Percentiles rank a stretch among this genome's conserved stretches.
phyloP scores from a whole-genome alignment of 1,284 basidiomycete genomes.

The Mixia osmundae region DNA sequence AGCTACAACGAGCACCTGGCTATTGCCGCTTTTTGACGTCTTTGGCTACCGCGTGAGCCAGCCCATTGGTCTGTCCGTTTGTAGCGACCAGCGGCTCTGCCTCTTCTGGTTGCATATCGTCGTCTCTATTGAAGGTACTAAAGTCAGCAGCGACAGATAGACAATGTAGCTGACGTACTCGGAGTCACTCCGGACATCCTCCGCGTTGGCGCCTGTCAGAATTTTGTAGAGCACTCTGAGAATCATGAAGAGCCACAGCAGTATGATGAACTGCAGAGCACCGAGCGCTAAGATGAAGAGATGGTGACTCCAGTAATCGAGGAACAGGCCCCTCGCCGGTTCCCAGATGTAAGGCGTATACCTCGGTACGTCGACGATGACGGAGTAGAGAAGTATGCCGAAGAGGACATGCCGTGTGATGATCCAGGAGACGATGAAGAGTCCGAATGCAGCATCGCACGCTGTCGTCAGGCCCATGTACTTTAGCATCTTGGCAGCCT shows the following conservation, averaged over 20 bases:
- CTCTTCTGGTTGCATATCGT: not conserved
- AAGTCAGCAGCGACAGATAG: not conserved
- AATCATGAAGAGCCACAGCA: conserved; percentile 11
- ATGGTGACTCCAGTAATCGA: conserved; percentile 28
- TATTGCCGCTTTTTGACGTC: too few species aligned
- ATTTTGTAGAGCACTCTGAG: conserved; percentile 58
- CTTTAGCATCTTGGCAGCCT: conserved; percentile 81
- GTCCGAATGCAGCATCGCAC: conserved; percentile 53
- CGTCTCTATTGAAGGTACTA: not conserved
- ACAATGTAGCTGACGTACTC: conserved; percentile 27
- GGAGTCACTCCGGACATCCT: conserved; percentile 65
- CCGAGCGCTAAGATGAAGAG: conserved; percentile 36
- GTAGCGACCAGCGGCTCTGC: too few species aligned
- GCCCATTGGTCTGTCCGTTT: not conserved
- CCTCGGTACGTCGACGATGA: conserved; percentile 29
- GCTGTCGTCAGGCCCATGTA: conserved; percentile 41
- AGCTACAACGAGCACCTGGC: too few species aligned
- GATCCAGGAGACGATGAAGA: conserved; percentile 74
- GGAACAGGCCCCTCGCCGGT: conserved; percentile 34
- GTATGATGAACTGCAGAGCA: conserved; percentile 33
- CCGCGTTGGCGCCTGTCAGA: conserved; percentile 47
- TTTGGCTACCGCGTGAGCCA: not conserved
- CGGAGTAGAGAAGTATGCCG: conserved; percentile 39
- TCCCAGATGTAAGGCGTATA: conserved; percentile 36
- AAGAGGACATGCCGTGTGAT: conserved; percentile 63